Evolutionary conservation across 352 stramenopile genomes (phyloP).

Genomic region (Blastocystis sp.): DNA sequence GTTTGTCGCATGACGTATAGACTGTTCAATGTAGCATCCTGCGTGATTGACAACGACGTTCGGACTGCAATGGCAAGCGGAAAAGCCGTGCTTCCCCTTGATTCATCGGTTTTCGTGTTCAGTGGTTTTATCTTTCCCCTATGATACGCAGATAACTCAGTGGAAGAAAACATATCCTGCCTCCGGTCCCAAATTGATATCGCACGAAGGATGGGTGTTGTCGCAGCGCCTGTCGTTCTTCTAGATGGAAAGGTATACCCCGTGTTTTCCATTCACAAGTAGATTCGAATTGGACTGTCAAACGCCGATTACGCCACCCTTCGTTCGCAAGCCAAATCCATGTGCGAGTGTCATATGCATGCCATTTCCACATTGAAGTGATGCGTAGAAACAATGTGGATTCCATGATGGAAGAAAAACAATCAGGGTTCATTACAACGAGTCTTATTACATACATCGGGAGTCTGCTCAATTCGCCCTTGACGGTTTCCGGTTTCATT

Average conservation of each 20-base stretch:
- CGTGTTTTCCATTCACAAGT: not conserved
- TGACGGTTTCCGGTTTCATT: conserved; percentile 40
- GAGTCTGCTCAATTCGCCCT: conserved; percentile 12
- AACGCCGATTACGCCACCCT: not conserved
- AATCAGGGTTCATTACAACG: conserved; percentile 33
- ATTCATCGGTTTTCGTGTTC: conserved; percentile 59
- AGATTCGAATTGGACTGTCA: conserved; percentile 46
- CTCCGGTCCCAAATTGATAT: conserved; percentile 53
- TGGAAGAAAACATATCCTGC: conserved; percentile 24
- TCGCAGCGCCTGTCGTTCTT: conserved; percentile 14
- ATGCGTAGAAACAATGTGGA: conserved; percentile 54
- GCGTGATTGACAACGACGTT: conserved; percentile 2
- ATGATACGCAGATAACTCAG: conserved; percentile 1
- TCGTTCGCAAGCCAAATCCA: not conserved
- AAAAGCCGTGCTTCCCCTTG: conserved; percentile 41
- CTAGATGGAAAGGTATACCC: conserved; percentile 6
- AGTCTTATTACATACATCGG: conserved; percentile 31
- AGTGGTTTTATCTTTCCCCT: no score
- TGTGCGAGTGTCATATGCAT: conserved; percentile 33
- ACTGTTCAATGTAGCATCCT: conserved; percentile 17
- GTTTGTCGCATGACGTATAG: not conserved
- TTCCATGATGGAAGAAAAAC: not conserved
- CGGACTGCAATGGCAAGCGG: not conserved
- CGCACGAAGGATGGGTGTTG: conserved; percentile 37
- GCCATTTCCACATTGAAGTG: not conserved